Conservation (phyloP, 2,329 filamentous ascomycete species). For the Botrytis hyacinthi region DNA sequence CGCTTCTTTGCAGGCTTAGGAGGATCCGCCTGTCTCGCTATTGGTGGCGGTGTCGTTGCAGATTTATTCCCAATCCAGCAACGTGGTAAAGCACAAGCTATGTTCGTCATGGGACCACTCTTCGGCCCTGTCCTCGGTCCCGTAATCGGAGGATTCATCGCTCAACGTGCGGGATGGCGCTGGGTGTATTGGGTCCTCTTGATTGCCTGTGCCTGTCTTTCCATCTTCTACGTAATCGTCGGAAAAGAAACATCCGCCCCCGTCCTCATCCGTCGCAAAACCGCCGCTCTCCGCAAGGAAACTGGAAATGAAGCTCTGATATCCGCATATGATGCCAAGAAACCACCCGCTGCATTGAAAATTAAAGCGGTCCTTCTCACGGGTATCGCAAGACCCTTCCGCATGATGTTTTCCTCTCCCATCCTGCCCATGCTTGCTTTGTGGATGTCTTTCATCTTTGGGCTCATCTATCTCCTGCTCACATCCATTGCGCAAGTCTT, state of each 20-base stretch:
- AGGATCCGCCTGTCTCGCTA: conserved; percentile 46
- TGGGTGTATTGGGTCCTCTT: conserved; percentile 48
- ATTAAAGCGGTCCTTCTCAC: conserved; percentile 32
- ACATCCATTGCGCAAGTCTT: conserved; percentile 31
- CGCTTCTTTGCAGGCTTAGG: conserved; percentile 57
- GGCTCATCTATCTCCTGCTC: conserved; percentile 36
- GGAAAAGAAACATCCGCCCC: conserved; percentile 51
- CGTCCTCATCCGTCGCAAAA: conserved; percentile 45
- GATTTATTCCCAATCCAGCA: conserved; percentile 60
- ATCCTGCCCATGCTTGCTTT: conserved; percentile 33
- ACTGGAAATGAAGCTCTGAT: conserved; percentile 49
- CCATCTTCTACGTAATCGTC: conserved; percentile 42
- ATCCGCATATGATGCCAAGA: conserved; percentile 38
- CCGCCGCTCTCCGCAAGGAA: conserved; percentile 37
- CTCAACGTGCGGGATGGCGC: conserved; percentile 40
- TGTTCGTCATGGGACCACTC: conserved; percentile 45
- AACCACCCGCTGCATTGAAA: conserved; percentile 30
- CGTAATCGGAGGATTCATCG: conserved; percentile 39
- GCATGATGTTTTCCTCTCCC: conserved; percentile 49
- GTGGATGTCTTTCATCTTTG: conserved; percentile 28
- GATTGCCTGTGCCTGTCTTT: conserved; percentile 39
- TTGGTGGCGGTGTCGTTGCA: conserved; percentile 60
- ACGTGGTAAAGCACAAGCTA: conserved; percentile 57
- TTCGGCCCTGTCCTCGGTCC: conserved; percentile 39
- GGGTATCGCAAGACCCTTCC: conserved; percentile 40